These are phyloP conservation scores for Seiridium unicorne DNA, from an alignment of 2,329 filamentous ascomycete genomes.

Conservation along the genomic window DNA sequence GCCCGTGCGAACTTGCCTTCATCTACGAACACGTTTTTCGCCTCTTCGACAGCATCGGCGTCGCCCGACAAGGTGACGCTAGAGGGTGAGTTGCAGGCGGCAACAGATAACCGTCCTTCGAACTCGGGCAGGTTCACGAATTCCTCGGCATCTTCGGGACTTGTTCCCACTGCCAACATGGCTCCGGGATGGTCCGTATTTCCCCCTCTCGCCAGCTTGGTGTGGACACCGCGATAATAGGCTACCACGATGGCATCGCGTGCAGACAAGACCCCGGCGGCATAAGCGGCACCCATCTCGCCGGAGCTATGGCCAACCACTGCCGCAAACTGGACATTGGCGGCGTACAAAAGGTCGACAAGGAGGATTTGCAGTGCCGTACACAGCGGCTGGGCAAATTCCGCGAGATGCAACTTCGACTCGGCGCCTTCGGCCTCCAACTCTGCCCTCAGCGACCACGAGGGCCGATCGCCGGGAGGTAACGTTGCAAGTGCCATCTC, in stretches of 20 bases:
- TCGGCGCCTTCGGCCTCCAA: too few relatives aligned
- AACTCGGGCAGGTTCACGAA: too few relatives aligned
- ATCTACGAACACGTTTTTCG: too few relatives aligned
- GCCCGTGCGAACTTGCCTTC: too few relatives aligned
- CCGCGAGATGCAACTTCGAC: too few relatives aligned
- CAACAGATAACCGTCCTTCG: too few relatives aligned
- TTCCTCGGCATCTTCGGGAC: not conserved
- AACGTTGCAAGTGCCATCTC: conserved; percentile 5
- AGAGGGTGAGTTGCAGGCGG: too few relatives aligned
- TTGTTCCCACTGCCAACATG: conserved; percentile 26
- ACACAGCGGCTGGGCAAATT: conserved; percentile 36
- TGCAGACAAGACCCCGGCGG: conserved; percentile 9
- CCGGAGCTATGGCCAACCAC: conserved; percentile 37
- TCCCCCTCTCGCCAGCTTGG: not conserved
- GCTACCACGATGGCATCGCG: conserved; percentile 13
- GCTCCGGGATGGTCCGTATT: conserved; percentile 16
- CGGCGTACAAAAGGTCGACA: conserved; percentile 29
- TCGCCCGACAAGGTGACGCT: too few relatives aligned
- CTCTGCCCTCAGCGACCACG: not conserved
- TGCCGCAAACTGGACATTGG: conserved; percentile 22
- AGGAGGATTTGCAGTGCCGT: conserved; percentile 42
- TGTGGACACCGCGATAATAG: conserved; percentile 13
- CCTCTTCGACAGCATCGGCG: too few relatives aligned
- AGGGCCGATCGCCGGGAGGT: conserved; percentile 7
- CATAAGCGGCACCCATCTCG: conserved; percentile 35